phyloP scores from a whole-genome alignment of 78 protist genomes.

The Dictyostelium capitatum region DNA sequence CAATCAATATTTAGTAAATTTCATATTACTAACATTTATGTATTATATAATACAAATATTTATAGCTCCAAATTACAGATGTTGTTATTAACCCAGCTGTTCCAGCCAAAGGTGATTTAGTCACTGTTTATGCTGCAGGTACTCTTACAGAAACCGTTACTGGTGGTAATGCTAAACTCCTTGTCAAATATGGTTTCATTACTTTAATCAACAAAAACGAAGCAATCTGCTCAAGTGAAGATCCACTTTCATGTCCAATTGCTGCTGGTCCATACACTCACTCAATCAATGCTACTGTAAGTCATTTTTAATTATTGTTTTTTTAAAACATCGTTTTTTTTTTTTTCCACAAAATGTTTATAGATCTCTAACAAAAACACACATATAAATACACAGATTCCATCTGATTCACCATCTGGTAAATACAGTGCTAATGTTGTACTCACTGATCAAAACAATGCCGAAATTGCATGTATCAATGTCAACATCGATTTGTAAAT shows the following conservation, averaged over 20 bases:
- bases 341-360: no score
- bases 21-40: no score
- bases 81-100: not conserved
- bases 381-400: no score
- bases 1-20: no score
- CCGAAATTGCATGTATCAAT: constrained; percentile 54
- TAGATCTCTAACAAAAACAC: no score
- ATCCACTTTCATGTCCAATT: constrained; percentile 45
- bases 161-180: constrained; percentile 14
- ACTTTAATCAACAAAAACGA: constrained; percentile 18
- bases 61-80: no score
- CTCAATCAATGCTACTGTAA: no score
- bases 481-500: not conserved
- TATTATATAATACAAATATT: no score
- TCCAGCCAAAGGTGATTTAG: constrained; percentile 40
- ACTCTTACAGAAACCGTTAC: constrained; percentile 12
- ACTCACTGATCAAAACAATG: constrained; percentile 25
- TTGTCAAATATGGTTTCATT: constrained; percentile 62
- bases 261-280: constrained; percentile 25
- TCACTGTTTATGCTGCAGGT: constrained; percentile 52
- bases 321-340: no score
- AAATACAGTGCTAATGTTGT: constrained; percentile 49
- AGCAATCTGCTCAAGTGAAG: not conserved
- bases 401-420: constrained; percentile 50
- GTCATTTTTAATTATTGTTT: no score